phyloP scores from a whole-genome alignment of 257 asterid genomes.

The Nicotiana benthamiana region DNA sequence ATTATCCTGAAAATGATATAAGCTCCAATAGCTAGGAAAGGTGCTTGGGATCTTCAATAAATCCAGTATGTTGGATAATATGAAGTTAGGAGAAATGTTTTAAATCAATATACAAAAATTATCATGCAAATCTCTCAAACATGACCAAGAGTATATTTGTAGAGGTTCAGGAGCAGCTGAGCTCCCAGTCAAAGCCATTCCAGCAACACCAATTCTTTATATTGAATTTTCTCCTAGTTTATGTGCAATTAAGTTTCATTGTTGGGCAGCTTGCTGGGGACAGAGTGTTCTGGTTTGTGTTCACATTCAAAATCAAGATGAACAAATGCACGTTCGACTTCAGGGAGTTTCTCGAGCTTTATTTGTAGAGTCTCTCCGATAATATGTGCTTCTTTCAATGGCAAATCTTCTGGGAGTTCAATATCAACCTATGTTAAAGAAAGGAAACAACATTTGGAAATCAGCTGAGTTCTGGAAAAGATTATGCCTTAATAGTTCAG shows the following conservation, averaged over 20 bases:
- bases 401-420: conserved; percentile 78
- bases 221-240: not conserved
- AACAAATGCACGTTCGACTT: conserved; percentile 90
- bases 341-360: conserved; percentile 72
- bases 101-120: not conserved
- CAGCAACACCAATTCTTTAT: not conserved
- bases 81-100: not conserved
- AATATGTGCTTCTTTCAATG: conserved; percentile 77
- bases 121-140: not conserved
- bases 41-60: not conserved
- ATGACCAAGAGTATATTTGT: not conserved
- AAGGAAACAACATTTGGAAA: not conserved
- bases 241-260: conserved; percentile 43
- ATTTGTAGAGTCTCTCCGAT: conserved; percentile 75
- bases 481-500: not conserved
- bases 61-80: not conserved
- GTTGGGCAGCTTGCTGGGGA: conserved; percentile 64
- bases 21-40: not conserved
- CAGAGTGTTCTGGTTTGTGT: conserved; percentile 86
- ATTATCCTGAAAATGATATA: not conserved
- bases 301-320: conserved; percentile 77
- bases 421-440: conserved; percentile 57
- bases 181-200: not conserved
- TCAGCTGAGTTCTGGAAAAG: not conserved
- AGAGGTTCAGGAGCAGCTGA: not conserved